Evolutionary conservation across 805 yeast species (phyloP).

Genomic region (Sungouiozyma ichnusensis): DNA sequence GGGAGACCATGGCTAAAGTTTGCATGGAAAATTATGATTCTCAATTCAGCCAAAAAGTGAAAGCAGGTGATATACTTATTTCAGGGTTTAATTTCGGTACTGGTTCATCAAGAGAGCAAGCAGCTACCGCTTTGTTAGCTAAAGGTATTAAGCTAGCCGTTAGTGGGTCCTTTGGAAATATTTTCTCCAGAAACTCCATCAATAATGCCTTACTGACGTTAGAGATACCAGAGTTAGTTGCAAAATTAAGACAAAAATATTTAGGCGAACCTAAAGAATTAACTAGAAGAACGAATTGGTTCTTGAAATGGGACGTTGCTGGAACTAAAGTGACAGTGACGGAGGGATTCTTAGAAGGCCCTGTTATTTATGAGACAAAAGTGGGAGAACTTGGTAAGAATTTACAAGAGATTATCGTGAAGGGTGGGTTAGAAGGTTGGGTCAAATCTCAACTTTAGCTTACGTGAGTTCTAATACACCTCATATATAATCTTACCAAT

Average conservation of each 20-base stretch:
- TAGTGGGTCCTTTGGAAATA: constrained; percentile 95
- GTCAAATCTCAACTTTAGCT: constrained; percentile 57
- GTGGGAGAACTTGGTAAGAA: constrained; percentile 95
- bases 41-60: constrained; percentile 72
- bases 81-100: constrained; percentile 96
- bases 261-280: constrained; percentile 47
- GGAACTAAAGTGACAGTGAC: constrained; percentile 69
- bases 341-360: constrained; percentile 42
- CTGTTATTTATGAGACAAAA: constrained; percentile 63
- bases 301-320: constrained; percentile 85
- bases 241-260: constrained; percentile 63
- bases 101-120: constrained; percentile 97
- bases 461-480: too few relatives aligned
- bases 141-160: constrained; percentile 88
- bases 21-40: constrained; percentile 98
- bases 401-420: constrained; percentile 90
- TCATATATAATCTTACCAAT: too few relatives aligned
- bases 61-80: constrained; percentile 80
- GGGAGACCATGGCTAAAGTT: constrained; percentile 95
- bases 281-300: constrained; percentile 93
- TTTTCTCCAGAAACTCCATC: constrained; percentile 89
- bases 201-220: constrained; percentile 90
- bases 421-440: constrained; percentile 99
- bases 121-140: constrained; percentile 95
- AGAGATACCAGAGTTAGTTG: constrained; percentile 82